Evolutionary conservation across 352 stramenopile genomes (phyloP).

Genomic region (Blastocystis sp.): DNA sequence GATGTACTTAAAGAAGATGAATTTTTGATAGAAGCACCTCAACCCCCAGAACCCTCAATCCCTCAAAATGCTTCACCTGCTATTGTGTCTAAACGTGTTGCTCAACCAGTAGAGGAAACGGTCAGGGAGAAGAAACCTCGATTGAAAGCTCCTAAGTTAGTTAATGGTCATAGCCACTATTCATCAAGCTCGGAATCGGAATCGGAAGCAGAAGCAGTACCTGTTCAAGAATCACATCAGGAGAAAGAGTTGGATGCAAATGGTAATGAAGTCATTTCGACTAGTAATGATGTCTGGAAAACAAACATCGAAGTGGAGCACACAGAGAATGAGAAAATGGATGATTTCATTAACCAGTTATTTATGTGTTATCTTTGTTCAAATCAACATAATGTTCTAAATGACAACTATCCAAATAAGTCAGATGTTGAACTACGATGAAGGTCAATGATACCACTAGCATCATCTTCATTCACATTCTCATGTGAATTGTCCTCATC

Average conservation of each 20-base stretch:
- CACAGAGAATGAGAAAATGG: conserved; percentile 64
- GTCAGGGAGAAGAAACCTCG: background rate
- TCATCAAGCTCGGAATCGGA: conserved; percentile 12
- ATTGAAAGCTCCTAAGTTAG: background rate
- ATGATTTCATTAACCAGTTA: conserved; percentile 64
- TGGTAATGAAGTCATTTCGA: conserved; percentile 61
- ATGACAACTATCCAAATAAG: background rate
- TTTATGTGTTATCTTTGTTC: conserved; percentile 22
- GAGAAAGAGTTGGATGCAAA: conserved; percentile 22
- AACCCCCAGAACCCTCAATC: background rate
- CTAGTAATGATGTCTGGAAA: conserved; percentile 44
- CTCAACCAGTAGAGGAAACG: background rate
- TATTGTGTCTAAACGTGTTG: background rate
- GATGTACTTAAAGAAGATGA: conserved; percentile 30
- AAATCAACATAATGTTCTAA: background rate
- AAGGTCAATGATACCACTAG: conserved; percentile 1
- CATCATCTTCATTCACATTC: background rate
- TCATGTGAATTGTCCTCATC: background rate
- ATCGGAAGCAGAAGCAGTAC: background rate
- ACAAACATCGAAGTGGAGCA: conserved; percentile 61
- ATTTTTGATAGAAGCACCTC: background rate
- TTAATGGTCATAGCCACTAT: conserved; percentile 34
- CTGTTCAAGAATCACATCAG: background rate
- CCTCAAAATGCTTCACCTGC: background rate
- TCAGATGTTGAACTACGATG: background rate